Conservation (phyloP, 345 rosid species). For the Ceriops decandra region DNA sequence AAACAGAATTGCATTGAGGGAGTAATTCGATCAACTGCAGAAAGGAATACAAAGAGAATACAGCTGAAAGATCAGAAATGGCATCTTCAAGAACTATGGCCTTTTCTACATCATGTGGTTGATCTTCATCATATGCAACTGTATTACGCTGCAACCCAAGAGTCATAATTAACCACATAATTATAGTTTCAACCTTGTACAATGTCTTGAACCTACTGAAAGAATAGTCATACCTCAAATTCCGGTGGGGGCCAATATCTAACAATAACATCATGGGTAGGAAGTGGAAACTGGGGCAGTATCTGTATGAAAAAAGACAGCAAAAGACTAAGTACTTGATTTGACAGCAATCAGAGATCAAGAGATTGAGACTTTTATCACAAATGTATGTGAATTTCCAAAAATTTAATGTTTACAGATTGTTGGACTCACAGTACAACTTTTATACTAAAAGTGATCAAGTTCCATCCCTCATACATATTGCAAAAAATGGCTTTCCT, state of each 20-base stretch:
- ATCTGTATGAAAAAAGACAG: constrained; percentile 42
- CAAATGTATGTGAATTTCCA: too few species aligned
- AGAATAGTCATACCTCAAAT: constrained; percentile 58
- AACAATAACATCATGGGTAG: constrained; percentile 82
- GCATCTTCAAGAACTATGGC: constrained; percentile 80
- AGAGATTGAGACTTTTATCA: too few species aligned
- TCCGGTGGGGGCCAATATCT: constrained; percentile 82
- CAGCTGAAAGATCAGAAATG: constrained; percentile 89
- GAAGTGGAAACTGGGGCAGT: constrained; percentile 93
- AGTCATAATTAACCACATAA: constrained; percentile 14
- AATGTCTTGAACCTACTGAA: constrained; percentile 11
- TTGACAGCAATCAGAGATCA: neutral
- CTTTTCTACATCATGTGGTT: constrained; percentile 62
- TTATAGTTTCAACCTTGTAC: constrained; percentile 4
- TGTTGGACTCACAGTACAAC: too few species aligned
- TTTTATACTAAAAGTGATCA: too few species aligned
- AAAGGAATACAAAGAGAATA: constrained; percentile 28
- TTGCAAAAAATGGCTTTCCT: neutral
- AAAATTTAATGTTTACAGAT: too few species aligned
- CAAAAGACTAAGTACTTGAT: constrained; percentile 13
- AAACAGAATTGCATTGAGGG: constrained; percentile 11
- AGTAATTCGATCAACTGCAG: constrained; percentile 11
- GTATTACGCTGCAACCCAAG: constrained; percentile 72
- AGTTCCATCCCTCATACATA: too few species aligned
- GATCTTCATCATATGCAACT: constrained; percentile 82